Evolutionary conservation across 768 basidiomycete species (phyloP), one percentile per base, ranked within the genome.

Genomic region (Naganishia vaughanmartiniae): DNA sequence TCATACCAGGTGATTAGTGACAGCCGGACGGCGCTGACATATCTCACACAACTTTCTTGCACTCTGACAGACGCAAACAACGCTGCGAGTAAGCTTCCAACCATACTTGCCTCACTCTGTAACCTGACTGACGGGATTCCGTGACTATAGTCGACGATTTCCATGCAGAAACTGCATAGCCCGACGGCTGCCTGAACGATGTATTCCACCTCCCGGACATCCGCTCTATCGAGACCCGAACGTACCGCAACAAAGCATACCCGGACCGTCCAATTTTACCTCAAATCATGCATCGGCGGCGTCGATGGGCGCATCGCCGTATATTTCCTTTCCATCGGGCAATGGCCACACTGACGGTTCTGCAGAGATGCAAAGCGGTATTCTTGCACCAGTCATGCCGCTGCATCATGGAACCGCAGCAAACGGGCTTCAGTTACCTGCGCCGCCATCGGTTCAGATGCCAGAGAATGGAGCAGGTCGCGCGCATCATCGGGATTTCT

Each of bases 101-200:
- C 15, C 5, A 5, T 17, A 2, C 26, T 0, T 26, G 9, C 5
- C 24, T 30, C 63, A 14, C 12, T 24, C 33, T 34, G 1, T 34
- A 15, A 34, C 30, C 42, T 39, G 30, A 31, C 46, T 45, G 42
- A 28, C 34, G 15, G 24, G 21, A n/a, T 26, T 51, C 31, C 28
- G 17, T 19, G 2, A 15, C 4, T 21, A n/a, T 21, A 69, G 68
- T 28, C 68, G 68, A 30, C 28, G 57, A 30, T 69, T 69, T 46
- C 68, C 68, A 9, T 69, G 68, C 30, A 60, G 30, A 14, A 69
- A 69, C 26, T 69, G 68, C 57, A 69, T 69, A 24, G 56, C 56
- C 30, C 68, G 68, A 33, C 36, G 68, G 2, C 46, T 69, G 1
- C 68, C 68, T 4, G 68, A 69, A 56, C 68, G 68, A 51, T 69